Evolutionary conservation across 306 rosid species (phyloP).

Genomic region (Geum urbanum): DNA sequence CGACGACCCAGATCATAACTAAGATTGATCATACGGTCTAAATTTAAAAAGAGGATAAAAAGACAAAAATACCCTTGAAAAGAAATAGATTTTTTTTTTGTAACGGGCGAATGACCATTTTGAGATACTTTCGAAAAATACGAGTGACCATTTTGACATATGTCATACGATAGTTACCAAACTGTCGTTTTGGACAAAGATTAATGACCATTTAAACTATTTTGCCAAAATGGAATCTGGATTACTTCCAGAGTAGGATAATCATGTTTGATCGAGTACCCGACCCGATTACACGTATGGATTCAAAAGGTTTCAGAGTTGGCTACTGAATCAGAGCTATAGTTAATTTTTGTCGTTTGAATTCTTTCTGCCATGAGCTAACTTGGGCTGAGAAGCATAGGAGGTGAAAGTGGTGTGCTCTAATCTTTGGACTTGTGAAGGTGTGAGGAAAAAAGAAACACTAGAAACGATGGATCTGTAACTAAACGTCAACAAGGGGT

Average conservation of each 20-base stretch:
- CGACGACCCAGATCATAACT: no score
- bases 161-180: no score
- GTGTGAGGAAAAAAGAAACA: not conserved
- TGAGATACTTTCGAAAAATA: no score
- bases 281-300: not conserved
- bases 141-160: no score
- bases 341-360: not conserved
- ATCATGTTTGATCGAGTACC: not conserved
- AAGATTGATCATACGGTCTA: no score
- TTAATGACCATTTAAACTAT: no score
- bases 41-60: no score
- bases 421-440: not conserved
- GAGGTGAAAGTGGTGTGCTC: not conserved
- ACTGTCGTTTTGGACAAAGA: no score
- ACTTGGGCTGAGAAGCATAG: not conserved
- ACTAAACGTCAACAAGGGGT: constrained; percentile 9
- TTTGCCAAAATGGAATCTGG: not conserved
- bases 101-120: no score
- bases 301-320: not conserved
- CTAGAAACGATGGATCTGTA: not conserved
- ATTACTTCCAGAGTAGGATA: constrained; percentile 11
- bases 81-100: no score
- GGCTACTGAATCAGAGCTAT: not conserved
- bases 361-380: not conserved
- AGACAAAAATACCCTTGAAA: no score